Base-by-base conservation (phyloP, 352 stramenopile species). In the Plasmopara muralis region DNA sequence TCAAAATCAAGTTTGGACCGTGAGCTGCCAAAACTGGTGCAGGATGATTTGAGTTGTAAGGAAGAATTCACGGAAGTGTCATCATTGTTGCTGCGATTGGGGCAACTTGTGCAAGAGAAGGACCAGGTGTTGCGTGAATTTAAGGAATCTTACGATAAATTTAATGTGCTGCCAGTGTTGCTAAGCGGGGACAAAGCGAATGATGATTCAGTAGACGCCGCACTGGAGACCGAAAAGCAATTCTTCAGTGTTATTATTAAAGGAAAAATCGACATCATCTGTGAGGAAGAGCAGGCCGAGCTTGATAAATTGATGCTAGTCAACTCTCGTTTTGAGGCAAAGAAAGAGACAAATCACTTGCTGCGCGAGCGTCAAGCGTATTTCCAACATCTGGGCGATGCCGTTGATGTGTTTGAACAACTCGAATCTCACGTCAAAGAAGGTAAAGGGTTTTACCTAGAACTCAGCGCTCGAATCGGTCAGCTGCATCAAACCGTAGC, bases 371-470 rank as follows among this genome's bases (percentile, higher is more conserved):
- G 77, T 9, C 75, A 90, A 52, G 56, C 56, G 7, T 86, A 83
- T 34, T 55, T 90, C 8, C 72, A 88, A 46, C 60, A 61, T 15
- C 53, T 88, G 25, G 78, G 75, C 43, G 76, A 87, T 42, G 80
- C 71, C 0, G 70, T 88, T n/a, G 77, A 90, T 37, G 62, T 82
- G 25, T 85, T 83, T 28, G 77, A 90, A 48, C 80, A 90, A 51
- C 72, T 90, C 4, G 66, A 87, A 58, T 85, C 74, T 13, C 74
- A 90, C 44, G 57, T 86, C 33, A 85, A 82, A 41, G 80, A 88
- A 68, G 80, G 80, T 10, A 62, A 55, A 5, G 74, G 65, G 43
- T 90, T 90, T 41, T 90, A 90, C 56, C 63, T 64, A 0, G 73
- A 87, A 43, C 60, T 90, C 5, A 54, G 58, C 31, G 41, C 63